Percentiles rank a stretch among this genome's conserved stretches.
These are phyloP conservation scores for Pseudognaphalium luteoalbum DNA, from an alignment of 129 eudicot species.

Conservation along the genomic window DNA sequence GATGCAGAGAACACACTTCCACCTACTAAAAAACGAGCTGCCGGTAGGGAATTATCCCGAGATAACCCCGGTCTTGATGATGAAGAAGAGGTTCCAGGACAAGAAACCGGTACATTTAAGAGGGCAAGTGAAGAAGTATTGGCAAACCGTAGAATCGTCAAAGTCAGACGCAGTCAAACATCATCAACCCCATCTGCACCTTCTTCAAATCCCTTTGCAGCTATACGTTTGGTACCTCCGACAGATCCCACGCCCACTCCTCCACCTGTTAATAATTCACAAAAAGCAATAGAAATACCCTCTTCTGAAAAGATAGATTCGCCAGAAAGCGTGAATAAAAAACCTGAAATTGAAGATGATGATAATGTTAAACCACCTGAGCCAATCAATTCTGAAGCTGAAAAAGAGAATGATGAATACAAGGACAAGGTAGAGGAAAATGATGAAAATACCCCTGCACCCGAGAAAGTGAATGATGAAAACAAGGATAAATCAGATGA, in stretches of 20 bases:
- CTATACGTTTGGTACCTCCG: slow-evolving; percentile 60
- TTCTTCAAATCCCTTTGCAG: slow-evolving; percentile 85
- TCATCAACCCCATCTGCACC: slow-evolving; percentile 60
- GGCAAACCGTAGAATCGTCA: slow-evolving; percentile 75
- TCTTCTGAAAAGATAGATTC: slow-evolving; percentile 29
- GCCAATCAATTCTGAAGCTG: slow-evolving; percentile 21
- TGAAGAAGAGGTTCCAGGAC: slow-evolving; percentile 60
- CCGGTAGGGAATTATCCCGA: slow-evolving; percentile 65
- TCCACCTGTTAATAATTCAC: slow-evolving; percentile 2
- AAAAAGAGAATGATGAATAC: slow-evolving; percentile 21
- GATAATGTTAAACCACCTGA: slow-evolving; percentile 32
- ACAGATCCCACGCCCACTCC: slow-evolving; percentile 27
- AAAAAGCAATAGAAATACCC: slow-evolving; percentile 28
- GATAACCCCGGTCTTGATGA: slow-evolving; percentile 90
- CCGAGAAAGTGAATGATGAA: slow-evolving; percentile 16
- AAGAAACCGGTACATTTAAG: slow-evolving; percentile 68
- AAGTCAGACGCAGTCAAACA: slow-evolving; percentile 70
- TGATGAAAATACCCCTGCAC: slow-evolving; percentile 25
- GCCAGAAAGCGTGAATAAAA: slow-evolving; percentile 24
- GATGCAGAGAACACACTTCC: slow-evolving; percentile 61
- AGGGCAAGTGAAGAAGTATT: slow-evolving; percentile 82
- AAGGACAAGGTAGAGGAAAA: slow-evolving; percentile 19
- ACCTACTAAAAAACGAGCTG: slow-evolving; percentile 82
- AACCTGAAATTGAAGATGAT: slow-evolving; percentile 18
- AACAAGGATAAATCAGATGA: slow-evolving; percentile 16